A percentile compares a stretch with the other conserved stretches of the same genome.
These are phyloP conservation scores for Candida dajiaensis DNA, from an alignment of 805 yeast genomes.

Conservation along the genomic window DNA sequence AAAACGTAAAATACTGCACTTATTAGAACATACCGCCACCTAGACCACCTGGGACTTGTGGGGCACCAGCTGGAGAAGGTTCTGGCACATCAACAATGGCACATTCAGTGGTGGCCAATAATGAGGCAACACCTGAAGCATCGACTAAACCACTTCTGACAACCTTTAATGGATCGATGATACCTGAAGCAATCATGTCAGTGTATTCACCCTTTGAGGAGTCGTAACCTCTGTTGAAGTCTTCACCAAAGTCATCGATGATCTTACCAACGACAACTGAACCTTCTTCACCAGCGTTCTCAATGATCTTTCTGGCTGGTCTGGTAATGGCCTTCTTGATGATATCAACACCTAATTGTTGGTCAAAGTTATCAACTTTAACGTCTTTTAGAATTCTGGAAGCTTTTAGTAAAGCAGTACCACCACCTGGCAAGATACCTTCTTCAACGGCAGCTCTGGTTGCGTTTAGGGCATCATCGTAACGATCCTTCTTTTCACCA, in stretches of 20 bases:
- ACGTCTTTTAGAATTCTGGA: constrained; percentile 55
- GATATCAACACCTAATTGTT: constrained; percentile 93
- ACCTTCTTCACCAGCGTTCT: constrained; percentile 98
- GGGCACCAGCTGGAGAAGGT: constrained; percentile 40
- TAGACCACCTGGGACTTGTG: constrained; percentile 42
- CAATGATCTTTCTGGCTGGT: constrained; percentile 95
- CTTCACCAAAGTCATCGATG: constrained; percentile 41
- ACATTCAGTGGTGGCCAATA: constrained; percentile 97
- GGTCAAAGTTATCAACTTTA: constrained; percentile 77
- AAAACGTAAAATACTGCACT: not conserved
- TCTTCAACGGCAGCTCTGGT: constrained; percentile 99
- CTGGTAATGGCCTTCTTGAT: constrained; percentile 91
- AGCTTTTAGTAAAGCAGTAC: constrained; percentile 96
- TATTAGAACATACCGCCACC: constrained; percentile 49
- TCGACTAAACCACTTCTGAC: constrained; percentile 95
- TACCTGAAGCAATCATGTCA: constrained; percentile 95
- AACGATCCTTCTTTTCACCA: constrained; percentile 99
- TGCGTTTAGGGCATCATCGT: constrained; percentile 97
- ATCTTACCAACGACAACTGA: constrained; percentile 94
- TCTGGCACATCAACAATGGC: constrained; percentile 98
- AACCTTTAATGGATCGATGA: constrained; percentile 98
- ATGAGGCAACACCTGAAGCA: constrained; percentile 96
- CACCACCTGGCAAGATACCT: constrained; percentile 99
- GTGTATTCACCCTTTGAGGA: constrained; percentile 90
- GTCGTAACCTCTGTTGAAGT: constrained; percentile 90